Conservation (phyloP, 345 rosid genomes). For the Gossypium raimondii region DNA sequence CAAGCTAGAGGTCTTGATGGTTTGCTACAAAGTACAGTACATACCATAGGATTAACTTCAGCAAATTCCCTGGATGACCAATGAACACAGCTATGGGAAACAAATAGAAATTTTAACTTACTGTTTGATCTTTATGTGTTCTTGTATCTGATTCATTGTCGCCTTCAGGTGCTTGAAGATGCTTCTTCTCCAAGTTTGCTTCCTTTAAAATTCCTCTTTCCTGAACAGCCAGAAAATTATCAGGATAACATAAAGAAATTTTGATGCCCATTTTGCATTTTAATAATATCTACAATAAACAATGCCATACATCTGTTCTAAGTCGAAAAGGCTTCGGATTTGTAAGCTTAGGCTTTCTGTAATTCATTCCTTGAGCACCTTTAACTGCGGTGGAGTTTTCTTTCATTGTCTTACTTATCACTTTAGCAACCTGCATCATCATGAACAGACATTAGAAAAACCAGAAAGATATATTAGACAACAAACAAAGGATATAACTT, state of each 20-base stretch:
- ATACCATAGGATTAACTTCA: conserved; percentile 8
- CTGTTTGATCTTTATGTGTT: conserved; percentile 19
- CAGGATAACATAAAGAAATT: conserved; percentile 12
- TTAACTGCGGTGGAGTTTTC: conserved; percentile 29
- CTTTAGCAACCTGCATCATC: conserved; percentile 37
- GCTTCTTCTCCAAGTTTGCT: conserved; percentile 66
- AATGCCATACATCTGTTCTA: conserved; percentile 72
- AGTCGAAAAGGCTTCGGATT: conserved; percentile 95
- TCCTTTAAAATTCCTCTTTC: conserved; percentile 77
- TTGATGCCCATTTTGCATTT: background rate
- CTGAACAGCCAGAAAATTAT: conserved; percentile 30
- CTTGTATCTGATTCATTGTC: conserved; percentile 18
- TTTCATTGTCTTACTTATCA: conserved; percentile 32
- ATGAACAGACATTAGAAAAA: conserved; percentile 16
- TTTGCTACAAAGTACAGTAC: background rate
- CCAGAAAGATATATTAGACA: conserved; percentile 1
- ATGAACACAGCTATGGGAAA: background rate
- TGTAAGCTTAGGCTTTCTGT: conserved; percentile 66
- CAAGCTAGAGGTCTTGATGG: background rate
- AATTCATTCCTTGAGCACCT: conserved; percentile 36
- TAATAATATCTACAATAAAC: background rate
- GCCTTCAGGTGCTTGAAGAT: conserved; percentile 24
- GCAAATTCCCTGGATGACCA: background rate
- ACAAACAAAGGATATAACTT: background rate
- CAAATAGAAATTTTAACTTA: conserved; percentile 20